A percentile compares a stretch with the other conserved stretches of the same genome.
These are phyloP conservation scores for Furcasterigmium sp. DNA, from an alignment of 2,329 filamentous ascomycete genomes.

Conservation along the genomic window DNA sequence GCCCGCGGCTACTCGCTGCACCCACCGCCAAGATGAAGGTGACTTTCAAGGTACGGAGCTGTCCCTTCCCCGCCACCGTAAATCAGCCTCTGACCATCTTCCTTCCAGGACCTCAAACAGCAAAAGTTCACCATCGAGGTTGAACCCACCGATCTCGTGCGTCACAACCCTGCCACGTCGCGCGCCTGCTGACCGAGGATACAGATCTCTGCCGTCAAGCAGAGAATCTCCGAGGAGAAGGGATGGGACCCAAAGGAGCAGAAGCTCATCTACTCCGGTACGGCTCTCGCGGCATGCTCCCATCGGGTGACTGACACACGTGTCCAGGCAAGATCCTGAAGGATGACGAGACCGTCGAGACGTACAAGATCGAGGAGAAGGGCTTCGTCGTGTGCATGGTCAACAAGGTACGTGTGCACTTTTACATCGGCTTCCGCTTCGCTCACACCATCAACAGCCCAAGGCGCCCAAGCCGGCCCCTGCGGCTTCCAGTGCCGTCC, in stretches of 20 bases:
- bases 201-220: slow-evolving; percentile 85
- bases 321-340: slow-evolving; percentile 88
- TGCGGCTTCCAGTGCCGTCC: slow-evolving; percentile 50
- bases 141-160: slow-evolving; percentile 86
- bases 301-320: slow-evolving; percentile 1
- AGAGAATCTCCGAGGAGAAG: slow-evolving; percentile 87
- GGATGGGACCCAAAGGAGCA: slow-evolving; percentile 87
- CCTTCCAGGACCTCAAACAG: slow-evolving; percentile 87
- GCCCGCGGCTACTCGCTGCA: slow-evolving; percentile 22
- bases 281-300: slow-evolving; percentile 8
- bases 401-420: slow-evolving; percentile 83
- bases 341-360: slow-evolving; percentile 93
- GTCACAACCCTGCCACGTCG: slow-evolving; percentile 29
- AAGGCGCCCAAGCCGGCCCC: slow-evolving; percentile 64
- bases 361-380: slow-evolving; percentile 99
- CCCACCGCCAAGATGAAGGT: slow-evolving; percentile 58
- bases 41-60: slow-evolving; percentile 54
- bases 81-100: neutral
- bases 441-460: slow-evolving; percentile 31
- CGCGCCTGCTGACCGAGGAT: slow-evolving; percentile 10
- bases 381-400: slow-evolving; percentile 99
- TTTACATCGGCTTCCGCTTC: too few relatives aligned
- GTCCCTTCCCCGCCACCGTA: neutral
- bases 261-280: slow-evolving; percentile 98
- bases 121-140: slow-evolving; percentile 97